Evolutionary conservation across 2,329 filamentous ascomycete genomes (phyloP).

Genomic region (Endocalyx cinctus): DNA sequence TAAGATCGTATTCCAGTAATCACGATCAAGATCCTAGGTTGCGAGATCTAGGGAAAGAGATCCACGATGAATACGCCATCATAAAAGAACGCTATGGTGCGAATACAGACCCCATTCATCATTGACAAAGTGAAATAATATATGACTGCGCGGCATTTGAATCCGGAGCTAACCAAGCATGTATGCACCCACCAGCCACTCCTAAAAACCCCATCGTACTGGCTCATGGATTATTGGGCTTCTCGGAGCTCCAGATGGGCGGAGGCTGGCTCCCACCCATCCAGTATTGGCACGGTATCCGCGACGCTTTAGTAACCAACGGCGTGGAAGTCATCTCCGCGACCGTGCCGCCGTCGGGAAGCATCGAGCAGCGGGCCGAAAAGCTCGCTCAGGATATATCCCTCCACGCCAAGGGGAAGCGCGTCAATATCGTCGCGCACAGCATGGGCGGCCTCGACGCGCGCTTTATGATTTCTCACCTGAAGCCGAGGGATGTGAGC

Average conservation of each 20-base stretch:
- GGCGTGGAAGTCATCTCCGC: slow-evolving; percentile 54
- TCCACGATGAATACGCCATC: slow-evolving; percentile 42
- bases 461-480: slow-evolving; percentile 58
- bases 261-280: slow-evolving; percentile 48
- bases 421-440: slow-evolving; percentile 75
- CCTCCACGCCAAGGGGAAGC: slow-evolving; percentile 38
- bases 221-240: slow-evolving; percentile 61
- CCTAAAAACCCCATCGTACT: slow-evolving; percentile 60
- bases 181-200: slow-evolving; percentile 34
- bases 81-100: slow-evolving; percentile 42
- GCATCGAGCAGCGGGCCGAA: slow-evolving; percentile 56
- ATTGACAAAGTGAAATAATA: too few relatives aligned
- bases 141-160: too few relatives aligned
- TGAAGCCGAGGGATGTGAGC: slow-evolving; percentile 41
- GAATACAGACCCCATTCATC: too few relatives aligned
- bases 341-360: slow-evolving; percentile 57
- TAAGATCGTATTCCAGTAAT: slow-evolving; percentile 10
- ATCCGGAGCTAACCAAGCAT: too few relatives aligned
- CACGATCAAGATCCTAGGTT: slow-evolving; percentile 34
- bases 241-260: slow-evolving; percentile 51
- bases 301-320: slow-evolving; percentile 49
- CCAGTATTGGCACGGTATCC: slow-evolving; percentile 63
- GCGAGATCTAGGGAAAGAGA: slow-evolving; percentile 34
- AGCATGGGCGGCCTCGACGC: slow-evolving; percentile 64
- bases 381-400: slow-evolving; percentile 53